Base-by-base conservation (phyloP, 495 filamentous ascomycete species). In the Chaetomium tenue region DNA sequence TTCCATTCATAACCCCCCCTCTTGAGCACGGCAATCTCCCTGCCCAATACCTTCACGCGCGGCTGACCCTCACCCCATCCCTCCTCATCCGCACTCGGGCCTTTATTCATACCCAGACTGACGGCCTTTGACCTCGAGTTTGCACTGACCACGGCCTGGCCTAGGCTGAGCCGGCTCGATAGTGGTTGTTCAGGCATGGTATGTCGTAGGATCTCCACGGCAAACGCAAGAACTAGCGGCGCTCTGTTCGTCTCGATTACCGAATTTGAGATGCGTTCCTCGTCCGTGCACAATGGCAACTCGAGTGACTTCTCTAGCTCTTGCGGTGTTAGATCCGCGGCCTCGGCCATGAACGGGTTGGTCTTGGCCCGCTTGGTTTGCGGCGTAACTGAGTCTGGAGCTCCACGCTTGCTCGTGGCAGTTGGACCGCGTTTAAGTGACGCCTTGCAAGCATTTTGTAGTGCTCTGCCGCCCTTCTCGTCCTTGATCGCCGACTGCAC, bases 181-280 rank as follows among this genome's bases (percentile, higher is more conserved):
- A 88, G 78, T 5, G 91, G 91, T 71, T 95, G 91, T 64, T 88
- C 86, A 0, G 91, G 89, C 87, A 91, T 93, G 0, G 91, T 92
- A 69, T 88, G 86, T 58, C 87, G 88, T 52, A 93, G 68, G 57
- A 93, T 72, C 63, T 83, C 82, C 18, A 92, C 83, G 2, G 89
- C 89, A 75, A 93, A 94, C 8, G 91, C 91, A 20, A 95, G 77
- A 12, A 93, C 88, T 28, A 95, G 77, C 7, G 91, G 91, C 15
- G 91, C 91, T 42, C 91, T 79, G 70, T 94, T 95, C 12, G 90
- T 93, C 51, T 85, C 75, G 0, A 95, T 67, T 15, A 82, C 74
- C n/a, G 81, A 83, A 12, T 76, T 70, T 6, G 76, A 75, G 13
- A 93, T 82, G 40, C 81, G 76, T 25, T 86, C 83, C 69, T 91